phyloP scores from a whole-genome alignment of 1,284 basidiomycete genomes.

The Cutaneotrichosporon sp. region DNA sequence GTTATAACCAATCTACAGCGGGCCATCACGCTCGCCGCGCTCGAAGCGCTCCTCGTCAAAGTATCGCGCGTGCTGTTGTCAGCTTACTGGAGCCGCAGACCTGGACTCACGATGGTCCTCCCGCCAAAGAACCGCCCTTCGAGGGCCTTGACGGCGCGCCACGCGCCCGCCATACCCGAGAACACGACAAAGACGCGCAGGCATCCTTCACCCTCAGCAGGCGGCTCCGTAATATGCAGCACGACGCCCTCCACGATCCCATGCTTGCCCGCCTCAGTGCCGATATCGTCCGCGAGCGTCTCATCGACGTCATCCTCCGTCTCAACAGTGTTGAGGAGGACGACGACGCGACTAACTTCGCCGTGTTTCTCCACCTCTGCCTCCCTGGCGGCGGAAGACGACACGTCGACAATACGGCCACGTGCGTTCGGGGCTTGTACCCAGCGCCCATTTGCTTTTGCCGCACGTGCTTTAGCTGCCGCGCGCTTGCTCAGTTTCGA shows the following conservation, averaged over 20 bases:
- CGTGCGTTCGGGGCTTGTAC: slow-evolving; percentile 56
- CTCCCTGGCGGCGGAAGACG: slow-evolving; percentile 68
- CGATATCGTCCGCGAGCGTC: slow-evolving; percentile 81
- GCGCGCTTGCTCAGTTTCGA: slow-evolving; percentile 41
- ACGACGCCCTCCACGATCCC: slow-evolving; percentile 83
- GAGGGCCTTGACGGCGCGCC: slow-evolving; percentile 86
- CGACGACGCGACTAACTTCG: slow-evolving; percentile 80
- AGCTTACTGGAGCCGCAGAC: neutral
- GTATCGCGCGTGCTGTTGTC: slow-evolving; percentile 64
- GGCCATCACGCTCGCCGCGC: slow-evolving; percentile 47
- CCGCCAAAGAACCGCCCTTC: slow-evolving; percentile 90
- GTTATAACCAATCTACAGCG: slow-evolving; percentile 10
- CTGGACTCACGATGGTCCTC: slow-evolving; percentile 61
- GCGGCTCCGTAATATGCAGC: slow-evolving; percentile 70
- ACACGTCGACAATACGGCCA: slow-evolving; percentile 83
- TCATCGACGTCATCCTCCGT: slow-evolving; percentile 77
- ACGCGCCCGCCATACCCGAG: slow-evolving; percentile 83
- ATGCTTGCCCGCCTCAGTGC: slow-evolving; percentile 56
- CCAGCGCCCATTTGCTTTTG: slow-evolving; percentile 47
- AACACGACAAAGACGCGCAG: slow-evolving; percentile 83
- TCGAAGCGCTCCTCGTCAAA: slow-evolving; percentile 67
- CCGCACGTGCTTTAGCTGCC: slow-evolving; percentile 41
- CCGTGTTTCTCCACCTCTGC: slow-evolving; percentile 77
- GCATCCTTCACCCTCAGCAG: slow-evolving; percentile 62
- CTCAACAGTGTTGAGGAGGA: slow-evolving; percentile 83